Conservation (phyloP, 441 rosid genomes). For the Arabidopsis hybrid region DNA sequence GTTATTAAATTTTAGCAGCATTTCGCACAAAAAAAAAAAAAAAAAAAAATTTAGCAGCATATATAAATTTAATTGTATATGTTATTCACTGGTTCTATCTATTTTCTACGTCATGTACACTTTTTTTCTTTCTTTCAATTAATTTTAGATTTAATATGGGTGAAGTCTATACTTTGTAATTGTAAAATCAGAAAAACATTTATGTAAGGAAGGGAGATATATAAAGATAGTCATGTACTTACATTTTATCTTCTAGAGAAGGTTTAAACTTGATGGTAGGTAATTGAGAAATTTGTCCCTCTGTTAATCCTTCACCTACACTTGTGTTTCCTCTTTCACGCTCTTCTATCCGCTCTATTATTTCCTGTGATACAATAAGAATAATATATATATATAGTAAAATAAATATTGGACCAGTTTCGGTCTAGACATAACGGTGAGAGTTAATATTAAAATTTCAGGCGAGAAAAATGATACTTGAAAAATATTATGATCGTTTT, state of each 20-base stretch:
- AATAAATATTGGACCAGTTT: not conserved
- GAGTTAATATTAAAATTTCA: not conserved
- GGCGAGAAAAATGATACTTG: not conserved
- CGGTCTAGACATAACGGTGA: not conserved
- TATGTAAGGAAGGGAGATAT: not conserved
- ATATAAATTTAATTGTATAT: too few species aligned
- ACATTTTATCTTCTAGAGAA: conserved; percentile 30
- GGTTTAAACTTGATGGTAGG: conserved; percentile 24
- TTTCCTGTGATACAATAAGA: not conserved
- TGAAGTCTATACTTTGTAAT: not conserved
- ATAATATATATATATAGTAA: too few species aligned
- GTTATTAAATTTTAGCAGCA: not conserved
- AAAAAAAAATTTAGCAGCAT: too few species aligned
- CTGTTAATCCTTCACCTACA: conserved; percentile 27
- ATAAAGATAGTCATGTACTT: conserved; percentile 10
- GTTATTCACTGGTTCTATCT: too few species aligned
- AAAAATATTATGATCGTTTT: not conserved
- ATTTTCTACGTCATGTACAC: too few species aligned
- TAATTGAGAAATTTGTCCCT: conserved; percentile 17
- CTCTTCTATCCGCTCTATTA: not conserved
- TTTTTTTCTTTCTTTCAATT: not conserved
- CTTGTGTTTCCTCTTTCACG: not conserved
- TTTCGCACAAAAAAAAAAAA: too few species aligned
- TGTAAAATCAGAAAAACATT: not conserved
- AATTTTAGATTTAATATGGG: not conserved